Conservation (phyloP, 2,329 filamentous ascomycete species). For the Diaporthe vexans region DNA sequence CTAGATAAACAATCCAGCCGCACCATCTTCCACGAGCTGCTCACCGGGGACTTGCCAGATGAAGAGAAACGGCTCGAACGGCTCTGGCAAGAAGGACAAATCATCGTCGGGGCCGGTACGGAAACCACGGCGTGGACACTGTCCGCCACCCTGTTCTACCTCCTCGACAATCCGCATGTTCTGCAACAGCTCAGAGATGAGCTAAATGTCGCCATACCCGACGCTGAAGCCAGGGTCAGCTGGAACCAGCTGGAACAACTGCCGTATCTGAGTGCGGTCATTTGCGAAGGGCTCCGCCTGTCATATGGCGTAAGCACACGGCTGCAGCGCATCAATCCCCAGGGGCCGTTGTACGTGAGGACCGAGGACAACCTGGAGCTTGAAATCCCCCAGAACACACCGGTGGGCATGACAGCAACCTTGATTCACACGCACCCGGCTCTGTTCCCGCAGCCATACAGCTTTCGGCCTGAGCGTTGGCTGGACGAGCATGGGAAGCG, state of each 20-base stretch:
- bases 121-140: constrained; percentile 27
- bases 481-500: constrained; percentile 37
- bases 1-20: background rate
- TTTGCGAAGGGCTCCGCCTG: constrained; percentile 45
- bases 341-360: constrained; percentile 12
- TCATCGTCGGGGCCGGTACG: constrained; percentile 12
- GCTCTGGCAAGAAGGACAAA: background rate
- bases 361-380: constrained; percentile 33
- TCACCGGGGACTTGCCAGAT: background rate
- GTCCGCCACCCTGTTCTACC: constrained; percentile 2
- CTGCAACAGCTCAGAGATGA: constrained; percentile 9
- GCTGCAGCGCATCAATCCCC: constrained; percentile 37
- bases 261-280: constrained; percentile 44
- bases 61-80: background rate
- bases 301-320: constrained; percentile 43
- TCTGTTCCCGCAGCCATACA: constrained; percentile 43
- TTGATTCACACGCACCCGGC: constrained; percentile 44
- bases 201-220: background rate
- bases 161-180: constrained; percentile 10
- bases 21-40: background rate
- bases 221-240: constrained; percentile 28
- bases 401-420: constrained; percentile 43
- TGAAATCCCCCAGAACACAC: constrained; percentile 44
- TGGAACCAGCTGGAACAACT: constrained; percentile 45
- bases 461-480: constrained; percentile 46